phyloP scores from a whole-genome alignment of 495 filamentous ascomycete genomes.

The Penicillium maclennaniae region DNA sequence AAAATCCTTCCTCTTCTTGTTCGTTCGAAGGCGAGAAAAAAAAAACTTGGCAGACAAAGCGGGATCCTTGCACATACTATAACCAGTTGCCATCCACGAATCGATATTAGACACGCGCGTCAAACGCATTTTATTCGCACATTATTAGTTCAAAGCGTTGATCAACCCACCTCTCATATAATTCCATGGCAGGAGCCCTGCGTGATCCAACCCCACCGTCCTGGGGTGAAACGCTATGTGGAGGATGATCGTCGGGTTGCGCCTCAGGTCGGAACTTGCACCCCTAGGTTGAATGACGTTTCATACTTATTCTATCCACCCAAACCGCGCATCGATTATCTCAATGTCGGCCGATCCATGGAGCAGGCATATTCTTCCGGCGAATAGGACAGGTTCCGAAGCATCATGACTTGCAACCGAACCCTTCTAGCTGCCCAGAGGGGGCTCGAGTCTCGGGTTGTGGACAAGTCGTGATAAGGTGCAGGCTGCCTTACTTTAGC shows the following conservation, averaged over 20 bases:
- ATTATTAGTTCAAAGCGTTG: too few species aligned
- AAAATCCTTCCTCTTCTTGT: neutral
- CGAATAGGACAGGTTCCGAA: neutral
- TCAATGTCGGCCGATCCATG: neutral
- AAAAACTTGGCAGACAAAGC: neutral
- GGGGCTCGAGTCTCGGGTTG: too few species aligned
- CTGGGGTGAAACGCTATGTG: neutral
- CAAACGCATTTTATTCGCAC: neutral
- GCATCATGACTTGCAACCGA: too few species aligned
- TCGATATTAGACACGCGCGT: neutral
- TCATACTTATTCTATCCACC: neutral
- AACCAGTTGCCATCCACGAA: neutral
- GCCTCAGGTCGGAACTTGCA: too few species aligned
- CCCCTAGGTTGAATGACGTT: neutral
- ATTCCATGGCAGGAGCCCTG: conserved; percentile 1
- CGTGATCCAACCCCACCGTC: conserved; percentile 8
- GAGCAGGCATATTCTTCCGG: neutral
- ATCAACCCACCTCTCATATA: neutral
- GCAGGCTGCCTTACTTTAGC: too few species aligned
- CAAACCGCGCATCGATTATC: neutral
- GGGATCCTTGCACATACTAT: neutral
- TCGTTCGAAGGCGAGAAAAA: neutral
- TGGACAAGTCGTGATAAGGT: too few species aligned
- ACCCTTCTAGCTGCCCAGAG: too few species aligned
- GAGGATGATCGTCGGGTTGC: conserved; percentile 10